Evolutionary conservation across 768 basidiomycete species (phyloP), one percentile per base, ranked within the genome.

Genomic region (Russula griseocarnosa): DNA sequence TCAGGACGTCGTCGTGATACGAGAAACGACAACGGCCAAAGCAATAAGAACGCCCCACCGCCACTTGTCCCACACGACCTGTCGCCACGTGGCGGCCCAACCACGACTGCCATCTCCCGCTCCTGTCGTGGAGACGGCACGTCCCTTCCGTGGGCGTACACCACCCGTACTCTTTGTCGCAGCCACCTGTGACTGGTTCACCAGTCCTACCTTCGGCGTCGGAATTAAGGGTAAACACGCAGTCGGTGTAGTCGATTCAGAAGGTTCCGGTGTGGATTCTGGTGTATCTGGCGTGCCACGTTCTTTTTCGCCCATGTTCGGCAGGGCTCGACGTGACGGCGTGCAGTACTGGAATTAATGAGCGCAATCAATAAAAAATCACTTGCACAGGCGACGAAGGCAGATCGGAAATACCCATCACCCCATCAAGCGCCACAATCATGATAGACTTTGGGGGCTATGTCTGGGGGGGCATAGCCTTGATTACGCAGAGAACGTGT

Each of bases 231-330:
- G 30, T 58, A 55, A 28, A 24, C 55, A 42, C 20, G 36, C 49
- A 11, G 60, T 16, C 28, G 69, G 20, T 55, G 67, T 26, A 70
- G 65, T 34, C 63, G 66, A 59, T 40, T 66, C 26, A 63, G 67
- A 22, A 60, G 67, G 49, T 28, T 67, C 46, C 66, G 58, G 32
- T 67, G 51, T 42, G 11, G 22, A 22, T 47, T 47, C 46, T 42
- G 63, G 3, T 54, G 58, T 76, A 70, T 71, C 73, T 6, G 82
- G 71, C 58, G 79, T 81, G 10, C 86, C 88, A 51, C 83, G 81
- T 69, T 89, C 89, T 68, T 81, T 85, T 74, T 90, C 81, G 24
- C 88, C 94, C 96, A 98, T 98, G 76, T 97, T 97, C 0, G 96
- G 96, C 32, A 95, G 75, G 71, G 94, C 86, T 51, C 79, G 84